Conservation (phyloP, 768 basidiomycete genomes). For the Boletus speciosus region DNA sequence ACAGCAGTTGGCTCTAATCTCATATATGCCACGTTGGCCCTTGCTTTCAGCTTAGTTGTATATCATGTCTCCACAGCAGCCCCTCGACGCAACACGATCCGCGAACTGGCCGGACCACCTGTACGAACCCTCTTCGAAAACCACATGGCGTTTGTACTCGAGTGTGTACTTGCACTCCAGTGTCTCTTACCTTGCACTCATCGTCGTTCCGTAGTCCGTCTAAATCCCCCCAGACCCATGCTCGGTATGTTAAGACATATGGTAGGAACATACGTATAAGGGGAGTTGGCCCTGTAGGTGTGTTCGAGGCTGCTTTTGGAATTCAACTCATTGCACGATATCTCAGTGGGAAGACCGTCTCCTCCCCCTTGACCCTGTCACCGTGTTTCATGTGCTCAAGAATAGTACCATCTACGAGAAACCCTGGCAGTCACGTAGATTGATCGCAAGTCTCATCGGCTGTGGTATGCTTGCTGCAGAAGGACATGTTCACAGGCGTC, state of each 20-base stretch:
- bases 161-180: slow-evolving; percentile 40
- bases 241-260: slow-evolving; percentile 51
- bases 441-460: slow-evolving; percentile 78
- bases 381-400: slow-evolving; percentile 71
- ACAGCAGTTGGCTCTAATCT: slow-evolving; percentile 6
- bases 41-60: slow-evolving; percentile 19
- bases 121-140: slow-evolving; percentile 44
- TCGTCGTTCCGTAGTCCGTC: slow-evolving; percentile 40
- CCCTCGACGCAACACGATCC: slow-evolving; percentile 43
- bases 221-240: slow-evolving; percentile 52
- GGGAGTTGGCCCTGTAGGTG: slow-evolving; percentile 66
- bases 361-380: slow-evolving; percentile 74
- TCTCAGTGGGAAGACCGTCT: slow-evolving; percentile 75
- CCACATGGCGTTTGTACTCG: slow-evolving; percentile 54
- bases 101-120: slow-evolving; percentile 59
- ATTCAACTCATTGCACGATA: slow-evolving; percentile 7
- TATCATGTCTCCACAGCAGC: slow-evolving; percentile 27
- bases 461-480: slow-evolving; percentile 81
- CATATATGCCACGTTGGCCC: slow-evolving; percentile 4
- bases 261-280: slow-evolving; percentile 69
- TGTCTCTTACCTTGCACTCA: background rate
- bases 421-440: slow-evolving; percentile 71
- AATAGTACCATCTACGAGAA: slow-evolving; percentile 76
- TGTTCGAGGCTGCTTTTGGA: background rate
- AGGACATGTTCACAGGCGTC: slow-evolving; percentile 73